Conservation (phyloP, 768 basidiomycete genomes). For the Lyophyllum atratum region DNA sequence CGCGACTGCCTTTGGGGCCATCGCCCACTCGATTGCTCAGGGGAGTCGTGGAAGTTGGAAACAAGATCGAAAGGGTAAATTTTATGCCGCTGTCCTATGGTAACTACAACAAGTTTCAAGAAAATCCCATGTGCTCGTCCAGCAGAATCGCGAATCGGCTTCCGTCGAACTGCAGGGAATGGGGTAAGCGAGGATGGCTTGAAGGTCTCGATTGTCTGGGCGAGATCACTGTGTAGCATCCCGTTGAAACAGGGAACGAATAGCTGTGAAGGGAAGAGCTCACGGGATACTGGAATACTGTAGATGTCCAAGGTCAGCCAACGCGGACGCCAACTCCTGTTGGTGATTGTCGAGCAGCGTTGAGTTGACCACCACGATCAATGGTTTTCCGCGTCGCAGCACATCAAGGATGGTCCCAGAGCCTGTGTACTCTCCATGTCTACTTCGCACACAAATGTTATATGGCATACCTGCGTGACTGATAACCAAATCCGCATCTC, state of each 20-base stretch:
- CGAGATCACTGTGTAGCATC: constrained; percentile 45
- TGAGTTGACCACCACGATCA: constrained; percentile 90
- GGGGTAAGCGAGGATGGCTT: constrained; percentile 45
- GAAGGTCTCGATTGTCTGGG: constrained; percentile 53
- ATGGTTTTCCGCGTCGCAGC: constrained; percentile 67
- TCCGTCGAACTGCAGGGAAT: constrained; percentile 72
- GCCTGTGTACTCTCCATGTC: constrained; percentile 54
- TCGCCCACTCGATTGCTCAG: not conserved
- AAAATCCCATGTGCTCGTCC: constrained; percentile 81
- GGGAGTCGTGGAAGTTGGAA: constrained; percentile 16
- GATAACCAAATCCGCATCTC: constrained; percentile 75
- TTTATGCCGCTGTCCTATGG: not conserved
- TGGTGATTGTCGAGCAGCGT: constrained; percentile 94
- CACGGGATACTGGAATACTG: constrained; percentile 59
- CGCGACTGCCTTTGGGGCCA: constrained; percentile 34
- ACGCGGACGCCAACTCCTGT: constrained; percentile 76
- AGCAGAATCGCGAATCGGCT: constrained; percentile 65
- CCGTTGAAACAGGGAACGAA: not conserved
- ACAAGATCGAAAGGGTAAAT: not conserved
- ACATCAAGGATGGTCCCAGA: constrained; percentile 94
- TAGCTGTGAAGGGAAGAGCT: constrained; percentile 26
- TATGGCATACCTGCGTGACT: constrained; percentile 84
- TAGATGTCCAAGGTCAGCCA: constrained; percentile 61
- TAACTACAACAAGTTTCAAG: constrained; percentile 15
- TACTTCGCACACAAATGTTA: constrained; percentile 6